Base-by-base conservation (phyloP, 2,329 filamentous ascomycete genomes). In the Basipetospora sp. region DNA sequence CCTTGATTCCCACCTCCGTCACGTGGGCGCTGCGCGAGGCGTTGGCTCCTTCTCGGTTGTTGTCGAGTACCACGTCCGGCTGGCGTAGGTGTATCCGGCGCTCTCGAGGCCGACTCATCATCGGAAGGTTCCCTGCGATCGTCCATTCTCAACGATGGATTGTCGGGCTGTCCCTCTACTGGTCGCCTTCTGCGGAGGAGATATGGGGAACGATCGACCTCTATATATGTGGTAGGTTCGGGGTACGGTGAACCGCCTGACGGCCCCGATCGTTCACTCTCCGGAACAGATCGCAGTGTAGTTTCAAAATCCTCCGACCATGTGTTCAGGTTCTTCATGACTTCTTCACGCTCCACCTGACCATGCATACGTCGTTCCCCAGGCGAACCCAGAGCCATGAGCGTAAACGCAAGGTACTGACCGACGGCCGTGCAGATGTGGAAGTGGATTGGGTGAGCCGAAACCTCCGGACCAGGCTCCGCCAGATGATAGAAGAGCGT, bases 401-500 rank as follows among this genome's bases (percentile, higher is more conserved):
- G 8, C 8, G 22, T 36, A 17, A 36, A 36, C 13, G 50, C 50
- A 13, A 57, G 45, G 27, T 48, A 45, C 40, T 57, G 50, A 17
- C 45, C 43, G 10, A 56, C 45, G 9, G 51, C 52, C 3, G 52
- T 49, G 26, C 44, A 51, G 9, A 41, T 38, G 14, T 36, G 42
- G 27, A 39, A 26, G 39, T 50, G 25, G 10, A 44, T 31, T 17
- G 38, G 40, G 36, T 55, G 43, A 3, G 42, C 48, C 16, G 15
- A 17, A 3, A 50, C 49, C 39, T 57, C 50, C 1, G 39, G 38
- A 8, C 19, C 32, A 4, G 52, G 53, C 42, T 54, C 48, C 1
- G 51, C 50, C 6, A 58, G 36, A 39, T 57, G 50, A 39, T 53
- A 60, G 22, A 45, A 47, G 1, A 59, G 43, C 8, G 44, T 52